A percentile compares a stretch with the other conserved stretches of the same genome.
Conservation (phyloP, 345 rosid genomes). For the Iberis pinnata region DNA sequence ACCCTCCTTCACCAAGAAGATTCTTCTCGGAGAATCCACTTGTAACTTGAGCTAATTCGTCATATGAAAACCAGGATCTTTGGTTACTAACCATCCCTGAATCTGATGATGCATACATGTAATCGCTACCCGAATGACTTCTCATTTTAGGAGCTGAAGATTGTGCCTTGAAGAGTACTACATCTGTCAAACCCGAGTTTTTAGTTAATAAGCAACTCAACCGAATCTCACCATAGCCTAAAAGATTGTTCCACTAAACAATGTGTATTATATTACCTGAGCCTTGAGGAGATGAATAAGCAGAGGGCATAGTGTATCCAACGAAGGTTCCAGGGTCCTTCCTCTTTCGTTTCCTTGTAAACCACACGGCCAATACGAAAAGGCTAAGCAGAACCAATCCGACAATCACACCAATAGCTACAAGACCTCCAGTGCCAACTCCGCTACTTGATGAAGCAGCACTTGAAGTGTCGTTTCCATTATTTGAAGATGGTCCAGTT, state of each 20-base stretch:
- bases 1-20: constrained; percentile 97
- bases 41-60: constrained; percentile 69
- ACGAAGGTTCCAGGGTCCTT: constrained; percentile 37
- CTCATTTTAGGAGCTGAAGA: constrained; percentile 43
- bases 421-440: constrained; percentile 49
- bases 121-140: constrained; percentile 49
- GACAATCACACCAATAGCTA: constrained; percentile 54
- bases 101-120: constrained; percentile 56
- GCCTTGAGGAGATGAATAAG: constrained; percentile 74
- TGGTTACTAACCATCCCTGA: constrained; percentile 64
- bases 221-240: too few relatives aligned
- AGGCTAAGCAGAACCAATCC: constrained; percentile 58
- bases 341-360: constrained; percentile 50
- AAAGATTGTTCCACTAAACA: neutral
- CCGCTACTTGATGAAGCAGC: constrained; percentile 32
- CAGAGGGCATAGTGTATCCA: constrained; percentile 66
- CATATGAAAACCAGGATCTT: constrained; percentile 81
- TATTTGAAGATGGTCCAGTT: constrained; percentile 35
- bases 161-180: constrained; percentile 48
- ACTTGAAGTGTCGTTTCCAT: constrained; percentile 32
- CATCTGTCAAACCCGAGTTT: constrained; percentile 39
- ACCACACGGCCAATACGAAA: constrained; percentile 66
- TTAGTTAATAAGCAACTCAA: neutral
- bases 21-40: constrained; percentile 61
- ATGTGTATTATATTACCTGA: constrained; percentile 49